These are phyloP conservation scores for Apiospora rasikravindrae DNA, from an alignment of 2,329 filamentous ascomycete genomes.

Conservation along the genomic window DNA sequence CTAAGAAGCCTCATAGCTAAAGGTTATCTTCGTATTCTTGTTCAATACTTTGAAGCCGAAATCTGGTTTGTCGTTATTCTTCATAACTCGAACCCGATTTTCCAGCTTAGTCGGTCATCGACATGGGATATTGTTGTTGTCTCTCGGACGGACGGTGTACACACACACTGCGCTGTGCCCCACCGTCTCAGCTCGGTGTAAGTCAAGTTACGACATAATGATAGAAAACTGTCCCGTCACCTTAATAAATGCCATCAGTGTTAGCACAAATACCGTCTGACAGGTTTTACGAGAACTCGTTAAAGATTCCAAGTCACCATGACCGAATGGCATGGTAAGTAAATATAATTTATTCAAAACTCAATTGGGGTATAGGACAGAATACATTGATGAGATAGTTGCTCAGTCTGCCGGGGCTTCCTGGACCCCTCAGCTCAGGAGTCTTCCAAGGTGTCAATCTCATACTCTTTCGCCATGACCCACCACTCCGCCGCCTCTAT, in stretches of 20 bases:
- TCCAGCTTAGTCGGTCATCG: no score
- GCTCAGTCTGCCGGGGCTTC: background rate
- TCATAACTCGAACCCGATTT: no score
- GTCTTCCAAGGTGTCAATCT: conserved; percentile 35
- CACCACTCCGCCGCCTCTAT: conserved; percentile 79
- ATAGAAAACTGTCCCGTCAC: background rate
- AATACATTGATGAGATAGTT: background rate
- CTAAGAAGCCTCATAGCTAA: no score
- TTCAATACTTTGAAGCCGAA: no score
- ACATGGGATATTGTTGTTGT: no score
- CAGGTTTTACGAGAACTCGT: background rate
- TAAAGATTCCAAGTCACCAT: background rate
- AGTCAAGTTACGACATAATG: conserved; percentile 10
- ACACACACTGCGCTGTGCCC: background rate
- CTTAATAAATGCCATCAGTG: background rate
- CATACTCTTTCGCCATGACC: conserved; percentile 52
- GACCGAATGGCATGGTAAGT: background rate
- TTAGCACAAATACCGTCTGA: background rate
- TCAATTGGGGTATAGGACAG: background rate
- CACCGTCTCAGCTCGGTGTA: background rate
- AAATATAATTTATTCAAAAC: background rate
- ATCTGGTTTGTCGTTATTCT: no score
- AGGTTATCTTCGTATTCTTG: no score
- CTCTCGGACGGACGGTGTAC: background rate
- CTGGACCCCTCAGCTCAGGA: background rate